Percentiles rank a stretch among this genome's conserved stretches.
Conservation (phyloP, 495 filamentous ascomycete species). For the Daldinia vernicosa region DNA sequence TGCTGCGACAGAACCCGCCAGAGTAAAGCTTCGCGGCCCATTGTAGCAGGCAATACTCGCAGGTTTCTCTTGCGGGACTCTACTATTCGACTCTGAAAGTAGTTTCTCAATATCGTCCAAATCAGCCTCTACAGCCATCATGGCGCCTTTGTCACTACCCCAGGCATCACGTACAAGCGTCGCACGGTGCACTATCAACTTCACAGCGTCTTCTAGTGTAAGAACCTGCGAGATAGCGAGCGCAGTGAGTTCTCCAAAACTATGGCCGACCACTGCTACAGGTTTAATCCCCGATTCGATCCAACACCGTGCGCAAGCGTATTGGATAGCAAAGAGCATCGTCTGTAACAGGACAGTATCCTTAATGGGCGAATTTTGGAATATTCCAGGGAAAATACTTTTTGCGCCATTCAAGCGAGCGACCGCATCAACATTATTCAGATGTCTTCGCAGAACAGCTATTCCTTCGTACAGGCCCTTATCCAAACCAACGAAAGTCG, state of each 20-base stretch:
- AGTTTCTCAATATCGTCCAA: conserved; percentile 41
- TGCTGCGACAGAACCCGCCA: conserved; percentile 53
- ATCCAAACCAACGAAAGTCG: conserved; percentile 55
- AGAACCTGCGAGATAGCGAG: conserved; percentile 53
- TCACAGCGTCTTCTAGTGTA: conserved; percentile 49
- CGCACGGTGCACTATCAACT: conserved; percentile 53
- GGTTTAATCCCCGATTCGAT: conserved; percentile 55
- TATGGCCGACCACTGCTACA: conserved; percentile 55
- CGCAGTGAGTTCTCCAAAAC: conserved; percentile 60
- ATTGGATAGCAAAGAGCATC: conserved; percentile 58
- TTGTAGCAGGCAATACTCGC: conserved; percentile 62
- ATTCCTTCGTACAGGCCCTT: conserved; percentile 48
- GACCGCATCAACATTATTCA: conserved; percentile 52
- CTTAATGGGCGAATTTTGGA: conserved; percentile 47
- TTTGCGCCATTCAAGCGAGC: conserved; percentile 45
- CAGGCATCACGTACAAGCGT: conserved; percentile 49
- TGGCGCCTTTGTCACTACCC: conserved; percentile 54
- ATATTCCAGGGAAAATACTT: conserved; percentile 61
- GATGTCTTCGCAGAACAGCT: conserved; percentile 50
- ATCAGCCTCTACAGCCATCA: conserved; percentile 59
- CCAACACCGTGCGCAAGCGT: conserved; percentile 58
- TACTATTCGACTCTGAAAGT: conserved; percentile 35
- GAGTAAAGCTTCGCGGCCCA: conserved; percentile 56
- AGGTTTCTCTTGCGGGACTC: conserved; percentile 18
- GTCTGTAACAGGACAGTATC: conserved; percentile 60